A percentile compares a stretch with the other conserved stretches of the same genome.
These are phyloP conservation scores for Alternaria gaisen DNA, from an alignment of 2,329 filamentous ascomycete genomes.

Conservation along the genomic window DNA sequence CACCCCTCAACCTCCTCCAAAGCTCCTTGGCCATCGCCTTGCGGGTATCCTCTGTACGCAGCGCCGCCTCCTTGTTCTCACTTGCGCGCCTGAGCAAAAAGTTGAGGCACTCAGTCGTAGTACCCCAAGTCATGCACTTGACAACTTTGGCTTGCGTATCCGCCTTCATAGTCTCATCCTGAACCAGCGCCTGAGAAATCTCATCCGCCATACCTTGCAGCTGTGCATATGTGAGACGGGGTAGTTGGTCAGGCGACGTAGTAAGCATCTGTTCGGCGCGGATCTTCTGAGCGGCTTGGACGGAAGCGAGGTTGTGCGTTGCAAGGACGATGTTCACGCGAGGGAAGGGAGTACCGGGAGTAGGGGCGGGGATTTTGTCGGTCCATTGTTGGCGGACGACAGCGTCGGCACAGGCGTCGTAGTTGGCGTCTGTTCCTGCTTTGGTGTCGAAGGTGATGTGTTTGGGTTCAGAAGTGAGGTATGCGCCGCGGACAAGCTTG, in stretches of 20 bases:
- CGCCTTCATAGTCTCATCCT: slow-evolving; percentile 52
- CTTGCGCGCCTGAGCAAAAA: slow-evolving; percentile 69
- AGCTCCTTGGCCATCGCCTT: slow-evolving; percentile 62
- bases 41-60: slow-evolving; percentile 62
- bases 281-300: slow-evolving; percentile 62
- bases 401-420: slow-evolving; percentile 74
- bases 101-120: slow-evolving; percentile 78
- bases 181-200: slow-evolving; percentile 69
- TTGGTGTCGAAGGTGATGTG: slow-evolving; percentile 64
- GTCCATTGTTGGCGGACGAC: slow-evolving; percentile 73
- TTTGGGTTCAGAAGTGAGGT: slow-evolving; percentile 61
- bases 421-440: slow-evolving; percentile 66
- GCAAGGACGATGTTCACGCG: slow-evolving; percentile 73
- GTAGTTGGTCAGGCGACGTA: slow-evolving; percentile 42
- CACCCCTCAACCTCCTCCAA: slow-evolving; percentile 47
- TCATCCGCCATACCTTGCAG: slow-evolving; percentile 97
- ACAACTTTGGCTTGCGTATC: slow-evolving; percentile 57
- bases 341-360: slow-evolving; percentile 48
- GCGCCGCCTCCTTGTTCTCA: slow-evolving; percentile 69
- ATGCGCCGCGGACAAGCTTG: slow-evolving; percentile 67
- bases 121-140: slow-evolving; percentile 67
- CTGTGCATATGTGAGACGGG: slow-evolving; percentile 72
- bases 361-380: slow-evolving; percentile 57
- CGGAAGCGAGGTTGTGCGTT: slow-evolving; percentile 81
- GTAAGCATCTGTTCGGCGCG: slow-evolving; percentile 55